Evolutionary conservation across 2,329 filamentous ascomycete species (phyloP), one percentile per base, ranked within the genome.

Genomic region (Arthroderma sp.): DNA sequence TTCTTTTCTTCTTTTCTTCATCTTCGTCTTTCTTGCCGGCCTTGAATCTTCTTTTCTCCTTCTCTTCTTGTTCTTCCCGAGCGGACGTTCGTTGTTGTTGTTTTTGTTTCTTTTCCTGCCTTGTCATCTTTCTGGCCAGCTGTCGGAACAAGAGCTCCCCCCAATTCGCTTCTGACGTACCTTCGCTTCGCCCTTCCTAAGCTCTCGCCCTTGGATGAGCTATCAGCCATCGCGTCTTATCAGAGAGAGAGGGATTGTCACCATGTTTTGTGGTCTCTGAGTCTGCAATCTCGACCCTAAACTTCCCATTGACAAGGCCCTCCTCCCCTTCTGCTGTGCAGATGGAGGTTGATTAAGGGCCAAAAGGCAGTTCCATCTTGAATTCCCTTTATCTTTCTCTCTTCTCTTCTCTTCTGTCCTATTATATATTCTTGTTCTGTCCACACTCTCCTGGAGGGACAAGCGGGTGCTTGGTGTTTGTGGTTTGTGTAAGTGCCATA

Each of bases 271-370:
- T 29, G 40, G 11, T 15, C 40, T 33, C 4, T 42, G 34, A 31
- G 34, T 31, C 39, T 27, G 9, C 10, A 22, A 10, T 15, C 22
- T 27, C 29, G 6, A 9, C 15, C 11, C 11, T 34, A 34, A n/a
- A 3, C 29, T 6, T 22, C 29, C 29, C 10, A 28, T 34, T 29
- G 40, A 31, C n/a, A 10, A 15, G 28, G 31, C 10, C 11, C 36
- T 22, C 37, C 29, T 31, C 22, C 32, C 2, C 34, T 31, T 31
- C 43, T 32, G 36, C 22, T 15, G 36, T 39, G 36, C 47, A 43
- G 43, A 48, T 48, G 47, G 47, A 46, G 33, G 40, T 38, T 44
- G 44, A 30, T 22, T 38, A 46, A 43, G 37, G 32, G 38, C 38
- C 29, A 38, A 37, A 27, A 38, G 28, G 42, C 30, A 4, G 37